Conservation (phyloP, 1,284 basidiomycete genomes). For the Sporisorium scitamineum region DNA sequence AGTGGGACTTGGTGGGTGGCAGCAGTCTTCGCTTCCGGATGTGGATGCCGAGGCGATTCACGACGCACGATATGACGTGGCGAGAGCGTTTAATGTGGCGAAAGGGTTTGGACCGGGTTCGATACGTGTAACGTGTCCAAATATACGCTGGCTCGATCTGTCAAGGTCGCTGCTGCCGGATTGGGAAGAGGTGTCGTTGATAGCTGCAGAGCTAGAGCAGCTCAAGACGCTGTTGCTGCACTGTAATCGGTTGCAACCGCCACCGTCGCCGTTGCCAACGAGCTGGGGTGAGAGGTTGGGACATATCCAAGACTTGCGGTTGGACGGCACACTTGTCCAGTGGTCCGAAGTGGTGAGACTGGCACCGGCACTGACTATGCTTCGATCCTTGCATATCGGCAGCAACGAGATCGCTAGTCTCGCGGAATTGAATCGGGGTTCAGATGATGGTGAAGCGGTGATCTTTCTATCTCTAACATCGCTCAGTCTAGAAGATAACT, state of each 20-base stretch:
- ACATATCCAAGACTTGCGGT: constrained; percentile 76
- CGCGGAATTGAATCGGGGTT: no score
- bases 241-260: constrained; percentile 66
- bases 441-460: background rate
- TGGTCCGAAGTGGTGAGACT: constrained; percentile 76
- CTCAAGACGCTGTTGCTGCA: constrained; percentile 78
- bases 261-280: constrained; percentile 56
- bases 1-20: constrained; percentile 78
- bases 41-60: constrained; percentile 12
- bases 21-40: constrained; percentile 10
- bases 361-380: constrained; percentile 74
- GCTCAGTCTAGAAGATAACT: constrained; percentile 83
- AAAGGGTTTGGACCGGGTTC: constrained; percentile 73
- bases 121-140: constrained; percentile 77
- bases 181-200: constrained; percentile 79
- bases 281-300: constrained; percentile 72
- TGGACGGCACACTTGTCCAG: constrained; percentile 79
- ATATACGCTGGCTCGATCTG: constrained; percentile 82
- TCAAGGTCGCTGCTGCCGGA: constrained; percentile 80
- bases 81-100: constrained; percentile 72
- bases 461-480: constrained; percentile 71
- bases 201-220: constrained; percentile 76
- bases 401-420: constrained; percentile 75
- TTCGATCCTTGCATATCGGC: constrained; percentile 80
- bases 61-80: constrained; percentile 68